Base-by-base conservation (phyloP, 352 stramenopile species). In the Phytophthora hibernalis region DNA sequence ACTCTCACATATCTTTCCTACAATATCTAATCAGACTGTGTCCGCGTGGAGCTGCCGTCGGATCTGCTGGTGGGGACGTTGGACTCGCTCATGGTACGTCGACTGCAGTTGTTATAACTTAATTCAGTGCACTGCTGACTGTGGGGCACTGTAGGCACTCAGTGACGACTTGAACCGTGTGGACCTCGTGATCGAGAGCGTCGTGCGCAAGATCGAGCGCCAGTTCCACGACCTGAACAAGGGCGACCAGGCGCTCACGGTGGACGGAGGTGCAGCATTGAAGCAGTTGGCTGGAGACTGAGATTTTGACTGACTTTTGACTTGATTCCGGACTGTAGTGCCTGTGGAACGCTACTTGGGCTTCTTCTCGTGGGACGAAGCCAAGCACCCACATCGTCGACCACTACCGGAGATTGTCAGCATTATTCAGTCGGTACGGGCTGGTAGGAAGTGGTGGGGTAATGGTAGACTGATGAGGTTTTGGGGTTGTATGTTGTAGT, bases 341-440 rank as follows among this genome's bases (percentile, higher is more conserved):
- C 92, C 96, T 3, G 85, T 98, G 51, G 87, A 95, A 53, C 88
- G 94, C 44, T 99, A 99, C 79, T 85, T 99, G 60, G 90, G 98
- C 71, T 96, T 97, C 77, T 99, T 99, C 74, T 96, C 95, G 42
- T 99, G 97, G 97, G 97, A 99, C 71, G 97, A 98, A 64, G 97
- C 97, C 44, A 99, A 99, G 71, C 98, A 99, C 66, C 90, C 87
- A 24, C 97, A 99, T 76, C 92, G 97, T 49, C 90, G 97, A 54
- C 95, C 96, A n/a, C 77, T 99, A 21, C 96, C 97, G 24, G 95
- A 98, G 60, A 95, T 99, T 47, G 96, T 99, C 10, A 89, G 79
- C 58, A 91, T 98, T 54, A 98, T 99, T 69, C 91, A 98, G 35
- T 83, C 87, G 56, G 94, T 97, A 64, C 13, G 37, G 9, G 11